These are phyloP conservation scores for Eucalyptus coolabah DNA, from an alignment of 345 rosid genomes.

Conservation along the genomic window DNA sequence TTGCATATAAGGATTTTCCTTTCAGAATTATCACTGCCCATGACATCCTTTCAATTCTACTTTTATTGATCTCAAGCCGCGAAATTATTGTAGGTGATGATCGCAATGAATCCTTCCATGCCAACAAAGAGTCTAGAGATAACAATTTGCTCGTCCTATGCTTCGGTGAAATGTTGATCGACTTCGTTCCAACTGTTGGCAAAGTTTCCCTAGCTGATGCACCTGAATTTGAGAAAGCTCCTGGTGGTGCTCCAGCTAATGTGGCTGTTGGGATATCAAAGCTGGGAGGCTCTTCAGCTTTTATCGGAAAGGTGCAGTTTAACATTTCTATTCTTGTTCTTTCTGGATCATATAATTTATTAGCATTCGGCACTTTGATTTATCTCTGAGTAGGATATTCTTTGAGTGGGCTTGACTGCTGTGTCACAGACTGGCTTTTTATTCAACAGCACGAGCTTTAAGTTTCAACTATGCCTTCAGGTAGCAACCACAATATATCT, in stretches of 20 bases:
- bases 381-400: neutral
- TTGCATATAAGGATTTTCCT: neutral
- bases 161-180: constrained; percentile 93
- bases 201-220: constrained; percentile 93
- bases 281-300: constrained; percentile 90
- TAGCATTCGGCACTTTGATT: neutral
- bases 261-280: constrained; percentile 87
- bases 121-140: neutral
- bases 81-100: neutral
- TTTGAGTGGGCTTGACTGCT: neutral
- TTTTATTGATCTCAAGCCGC: neutral
- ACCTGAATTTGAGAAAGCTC: constrained; percentile 84
- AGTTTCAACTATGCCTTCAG: neutral
- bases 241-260: constrained; percentile 99
- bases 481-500: neutral
- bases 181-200: constrained; percentile 78
- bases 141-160: constrained; percentile 43
- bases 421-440: neutral
- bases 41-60: neutral
- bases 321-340: neutral
- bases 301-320: constrained; percentile 75
- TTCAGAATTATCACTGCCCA: neutral
- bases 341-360: neutral
- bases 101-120: neutral
- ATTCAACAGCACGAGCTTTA: neutral